Base-by-base conservation (phyloP, 805 yeast genomes). In the Candida orba region DNA sequence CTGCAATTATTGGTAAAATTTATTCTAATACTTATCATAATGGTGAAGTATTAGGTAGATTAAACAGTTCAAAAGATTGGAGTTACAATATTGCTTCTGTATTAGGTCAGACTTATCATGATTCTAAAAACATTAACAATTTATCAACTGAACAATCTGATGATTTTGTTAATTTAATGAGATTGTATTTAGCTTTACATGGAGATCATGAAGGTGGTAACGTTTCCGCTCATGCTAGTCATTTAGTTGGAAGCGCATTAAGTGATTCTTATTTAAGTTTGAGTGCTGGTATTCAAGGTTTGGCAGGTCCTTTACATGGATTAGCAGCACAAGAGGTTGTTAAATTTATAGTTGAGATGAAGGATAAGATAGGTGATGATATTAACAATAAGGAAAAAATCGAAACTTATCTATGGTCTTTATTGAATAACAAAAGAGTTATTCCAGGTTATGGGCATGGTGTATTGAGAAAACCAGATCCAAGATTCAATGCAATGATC, bases 391-490 rank as follows among this genome's bases (percentile, higher is more conserved):
- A 69, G 52, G 71, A 62, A 45, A 73, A 76, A 56, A 80, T 84
- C 52, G 79, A 76, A 64, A 69, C 72, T 52, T 78, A 80, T 70
- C 67, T 84, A 56, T 84, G 93, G 93, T 71, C 72, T 34, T 68
- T 83, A 41, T 72, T 84, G 52, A 78, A 81, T 64, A 69, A 80
- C 38, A 86, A 86, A 49, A 75, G 89, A 58, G 93, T 84, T 48
- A 80, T 84, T 50, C 95, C 95, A 50, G 95, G 95, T 49, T 85
- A 85, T 69, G 95, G 95, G 39, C 95, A 84, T 64, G 93, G 93
- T 43, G 93, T 84, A 41, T 72, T 84, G 64, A 75, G 95, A 67
- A 79, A 77, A 72, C 79, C 91, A 40, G 93, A 84, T 65, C 93
- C 93, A 48, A 74, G 93, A 57, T 84, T 79, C 68, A 71, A 75